Conservation (phyloP, 164 flowering plant genomes). For the Cinnamomum chago region DNA sequence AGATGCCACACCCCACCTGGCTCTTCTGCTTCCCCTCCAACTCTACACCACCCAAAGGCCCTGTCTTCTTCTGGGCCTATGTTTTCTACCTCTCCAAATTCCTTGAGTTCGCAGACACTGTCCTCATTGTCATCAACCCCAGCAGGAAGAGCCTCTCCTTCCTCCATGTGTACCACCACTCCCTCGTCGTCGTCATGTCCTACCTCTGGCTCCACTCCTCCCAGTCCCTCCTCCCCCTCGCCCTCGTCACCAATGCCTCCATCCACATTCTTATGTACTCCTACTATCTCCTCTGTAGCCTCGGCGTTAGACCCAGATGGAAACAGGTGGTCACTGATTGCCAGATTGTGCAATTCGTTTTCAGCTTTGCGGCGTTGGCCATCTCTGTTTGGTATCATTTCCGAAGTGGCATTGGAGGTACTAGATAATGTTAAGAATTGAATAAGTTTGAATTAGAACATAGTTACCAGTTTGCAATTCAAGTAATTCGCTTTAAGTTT, state of each 20-base stretch:
- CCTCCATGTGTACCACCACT: conserved; percentile 97
- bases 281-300: conserved; percentile 57
- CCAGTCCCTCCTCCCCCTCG: conserved; percentile 74
- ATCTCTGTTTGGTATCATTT: conserved; percentile 63
- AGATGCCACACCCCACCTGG: conserved; percentile 33
- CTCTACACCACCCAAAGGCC: conserved; percentile 57
- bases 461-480: too few species aligned
- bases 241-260: conserved; percentile 62
- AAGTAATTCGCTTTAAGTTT: too few species aligned
- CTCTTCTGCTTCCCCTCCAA: conserved; percentile 69
- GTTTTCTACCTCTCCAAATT: conserved; percentile 85
- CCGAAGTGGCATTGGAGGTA: conserved; percentile 3
- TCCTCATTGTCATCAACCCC: conserved; percentile 52
- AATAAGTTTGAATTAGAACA: too few species aligned
- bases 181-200: conserved; percentile 78
- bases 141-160: conserved; percentile 53
- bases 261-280: conserved; percentile 85
- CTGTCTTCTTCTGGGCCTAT: conserved; percentile 93
- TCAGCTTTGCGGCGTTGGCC: conserved; percentile 51
- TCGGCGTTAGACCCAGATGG: conserved; percentile 72
- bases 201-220: conserved; percentile 62
- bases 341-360: conserved; percentile 84
- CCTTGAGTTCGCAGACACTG: conserved; percentile 73
- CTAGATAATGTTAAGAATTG: too few species aligned
- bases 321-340: conserved; percentile 74